Percentiles rank a stretch among this genome's conserved stretches.
These are phyloP conservation scores for Termitomyces sp. DNA, from an alignment of 768 basidiomycete species.

Conservation along the genomic window DNA sequence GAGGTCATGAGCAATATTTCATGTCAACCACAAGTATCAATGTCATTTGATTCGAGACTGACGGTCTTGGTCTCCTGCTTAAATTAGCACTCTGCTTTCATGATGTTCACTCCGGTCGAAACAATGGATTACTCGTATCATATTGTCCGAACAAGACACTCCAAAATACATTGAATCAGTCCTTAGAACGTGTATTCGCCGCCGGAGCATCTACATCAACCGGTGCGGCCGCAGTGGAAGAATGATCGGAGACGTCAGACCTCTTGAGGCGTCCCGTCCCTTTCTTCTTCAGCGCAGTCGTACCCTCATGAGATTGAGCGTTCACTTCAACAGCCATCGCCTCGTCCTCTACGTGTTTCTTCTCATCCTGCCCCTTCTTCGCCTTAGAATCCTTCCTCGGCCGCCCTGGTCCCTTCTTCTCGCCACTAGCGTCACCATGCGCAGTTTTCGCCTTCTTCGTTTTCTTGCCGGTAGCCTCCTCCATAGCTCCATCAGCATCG, in stretches of 20 bases:
- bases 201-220: constrained; percentile 1
- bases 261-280: constrained; percentile 12
- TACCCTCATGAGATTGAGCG: not conserved
- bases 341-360: not conserved
- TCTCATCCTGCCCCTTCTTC: not conserved
- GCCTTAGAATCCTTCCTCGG: constrained; percentile 15
- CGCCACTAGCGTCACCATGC: not conserved
- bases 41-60: not conserved
- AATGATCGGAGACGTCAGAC: constrained; percentile 4
- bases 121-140: not conserved
- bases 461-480: constrained; percentile 18
- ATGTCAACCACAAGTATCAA: too few species aligned
- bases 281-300: constrained; percentile 4
- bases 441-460: constrained; percentile 21
- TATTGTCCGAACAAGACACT: not conserved
- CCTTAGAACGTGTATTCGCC: constrained; percentile 15
- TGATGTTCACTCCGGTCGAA: not conserved
- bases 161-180: not conserved
- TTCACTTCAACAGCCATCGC: not conserved
- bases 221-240: not conserved
- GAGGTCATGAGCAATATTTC: too few species aligned
- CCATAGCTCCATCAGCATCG: constrained; percentile 7
- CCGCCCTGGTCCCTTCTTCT: constrained; percentile 16
- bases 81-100: not conserved
- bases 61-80: not conserved